phyloP scores from a whole-genome alignment of 73 alveolate species.

The Blepharisma stoltei region DNA sequence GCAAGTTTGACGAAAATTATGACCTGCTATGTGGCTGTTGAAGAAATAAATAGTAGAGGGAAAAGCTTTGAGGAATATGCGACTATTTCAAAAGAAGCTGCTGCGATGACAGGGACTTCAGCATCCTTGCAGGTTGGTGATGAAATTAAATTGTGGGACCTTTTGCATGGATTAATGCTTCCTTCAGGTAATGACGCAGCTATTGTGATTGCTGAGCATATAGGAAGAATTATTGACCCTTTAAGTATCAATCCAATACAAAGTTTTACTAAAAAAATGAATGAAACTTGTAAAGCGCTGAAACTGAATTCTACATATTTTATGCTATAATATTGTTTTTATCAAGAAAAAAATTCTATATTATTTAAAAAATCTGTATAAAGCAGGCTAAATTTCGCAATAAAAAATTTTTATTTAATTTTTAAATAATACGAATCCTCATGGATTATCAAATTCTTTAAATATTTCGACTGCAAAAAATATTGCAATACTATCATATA shows the following conservation, averaged over 20 bases:
- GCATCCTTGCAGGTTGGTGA: slow-evolving; percentile 23
- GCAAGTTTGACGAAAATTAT: slow-evolving; percentile 60
- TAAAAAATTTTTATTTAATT: no score
- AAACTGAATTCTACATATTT: slow-evolving; percentile 46
- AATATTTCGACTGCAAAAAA: slow-evolving; percentile 48
- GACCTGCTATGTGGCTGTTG: slow-evolving; percentile 47
- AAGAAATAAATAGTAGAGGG: not conserved
- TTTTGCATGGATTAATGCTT: slow-evolving; percentile 49
- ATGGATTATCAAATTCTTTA: slow-evolving; percentile 47
- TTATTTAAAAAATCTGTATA: no score
- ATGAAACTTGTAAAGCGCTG: slow-evolving; percentile 36
- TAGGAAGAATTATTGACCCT: slow-evolving; percentile 30
- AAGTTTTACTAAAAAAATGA: slow-evolving; percentile 52
- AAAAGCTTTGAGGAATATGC: not conserved
- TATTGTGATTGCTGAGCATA: slow-evolving; percentile 44
- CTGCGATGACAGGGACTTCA: slow-evolving; percentile 27
- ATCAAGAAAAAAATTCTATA: no score
- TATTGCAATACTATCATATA: slow-evolving; percentile 36
- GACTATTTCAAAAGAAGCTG: not conserved
- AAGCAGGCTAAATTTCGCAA: no score
- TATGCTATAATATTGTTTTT: no score
- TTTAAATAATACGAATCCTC: slow-evolving; percentile 61
- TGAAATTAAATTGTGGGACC: slow-evolving; percentile 14
- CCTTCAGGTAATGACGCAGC: slow-evolving; percentile 77
- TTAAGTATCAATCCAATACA: not conserved